phyloP scores from a whole-genome alignment of 1,284 basidiomycete genomes.

The Mixia osmundae region DNA sequence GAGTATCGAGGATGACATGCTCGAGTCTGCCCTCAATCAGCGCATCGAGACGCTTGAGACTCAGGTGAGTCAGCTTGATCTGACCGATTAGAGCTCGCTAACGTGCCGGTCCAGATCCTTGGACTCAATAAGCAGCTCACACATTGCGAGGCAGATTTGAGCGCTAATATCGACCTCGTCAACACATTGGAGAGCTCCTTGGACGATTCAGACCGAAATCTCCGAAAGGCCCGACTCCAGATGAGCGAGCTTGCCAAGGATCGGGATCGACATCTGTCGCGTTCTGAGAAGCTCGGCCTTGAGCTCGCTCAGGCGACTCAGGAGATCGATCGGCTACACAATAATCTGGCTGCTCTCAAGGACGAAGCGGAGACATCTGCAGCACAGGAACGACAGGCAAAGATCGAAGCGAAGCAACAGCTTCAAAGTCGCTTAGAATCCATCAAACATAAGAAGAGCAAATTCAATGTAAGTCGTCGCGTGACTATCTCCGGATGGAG shows the following conservation, averaged over 20 bases:
- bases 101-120: conserved; percentile 65
- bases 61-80: too few relatives aligned
- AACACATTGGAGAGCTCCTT: conserved; percentile 54
- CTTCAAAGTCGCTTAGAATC: conserved; percentile 65
- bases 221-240: conserved; percentile 71
- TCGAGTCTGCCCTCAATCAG: conserved; percentile 45
- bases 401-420: conserved; percentile 56
- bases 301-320: conserved; percentile 49
- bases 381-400: conserved; percentile 55
- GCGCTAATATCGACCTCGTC: conserved; percentile 76
- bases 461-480: conserved; percentile 11
- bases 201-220: conserved; percentile 68
- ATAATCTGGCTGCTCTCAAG: conserved; percentile 47
- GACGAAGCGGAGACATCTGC: conserved; percentile 56
- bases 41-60: too few relatives aligned
- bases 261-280: conserved; percentile 42
- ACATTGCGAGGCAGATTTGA: conserved; percentile 70
- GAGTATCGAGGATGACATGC: conserved; percentile 59
- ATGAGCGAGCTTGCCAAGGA: conserved; percentile 63
- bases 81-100: too few relatives aligned
- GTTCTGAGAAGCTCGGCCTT: conserved; percentile 38
- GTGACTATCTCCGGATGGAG: too few relatives aligned
- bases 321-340: conserved; percentile 48
- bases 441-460: conserved; percentile 29
- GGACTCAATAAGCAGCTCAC: conserved; percentile 45